Percentiles rank a stretch among this genome's conserved stretches.
Conservation (phyloP, 495 filamentous ascomycete species). For the Penicillium canescens region DNA sequence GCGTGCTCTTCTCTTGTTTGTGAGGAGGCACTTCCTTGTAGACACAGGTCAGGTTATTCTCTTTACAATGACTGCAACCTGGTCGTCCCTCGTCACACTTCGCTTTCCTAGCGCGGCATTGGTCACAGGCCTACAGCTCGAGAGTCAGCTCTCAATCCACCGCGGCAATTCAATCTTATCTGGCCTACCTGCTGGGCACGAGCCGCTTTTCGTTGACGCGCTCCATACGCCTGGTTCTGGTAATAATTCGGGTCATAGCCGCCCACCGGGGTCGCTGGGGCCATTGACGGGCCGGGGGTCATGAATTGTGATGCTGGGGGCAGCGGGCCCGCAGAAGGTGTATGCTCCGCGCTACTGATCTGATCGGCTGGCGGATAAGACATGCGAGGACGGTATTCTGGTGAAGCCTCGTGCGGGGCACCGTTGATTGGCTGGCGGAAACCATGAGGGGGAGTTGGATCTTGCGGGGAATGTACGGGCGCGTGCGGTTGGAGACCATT, state of each 20-base stretch:
- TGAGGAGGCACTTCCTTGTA: conserved; percentile 62
- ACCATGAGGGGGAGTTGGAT: conserved; percentile 25
- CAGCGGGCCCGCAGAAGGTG: conserved; percentile 23
- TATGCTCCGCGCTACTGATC: conserved; percentile 27
- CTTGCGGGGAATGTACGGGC: conserved; percentile 29
- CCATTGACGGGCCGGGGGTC: conserved; percentile 20
- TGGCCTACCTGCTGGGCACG: conserved; percentile 42
- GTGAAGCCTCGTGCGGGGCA: conserved; percentile 32
- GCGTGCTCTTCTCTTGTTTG: conserved; percentile 52
- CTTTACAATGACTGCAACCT: conserved; percentile 59
- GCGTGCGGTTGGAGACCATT: conserved; percentile 36
- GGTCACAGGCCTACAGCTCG: conserved; percentile 55
- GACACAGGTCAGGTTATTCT: conserved; percentile 54
- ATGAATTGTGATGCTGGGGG: conserved; percentile 31
- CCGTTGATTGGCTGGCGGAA: conserved; percentile 39
- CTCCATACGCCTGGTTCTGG: conserved; percentile 32
- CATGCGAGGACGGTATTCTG: conserved; percentile 42
- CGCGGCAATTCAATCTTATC: not conserved
- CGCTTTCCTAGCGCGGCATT: conserved; percentile 61
- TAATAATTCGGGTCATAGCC: conserved; percentile 36
- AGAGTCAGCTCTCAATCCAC: conserved; percentile 1
- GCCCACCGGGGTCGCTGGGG: conserved; percentile 24
- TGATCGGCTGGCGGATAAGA: conserved; percentile 32
- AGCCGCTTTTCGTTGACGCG: conserved; percentile 43
- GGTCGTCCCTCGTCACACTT: conserved; percentile 65